A percentile compares a stretch with the other conserved stretches of the same genome.
Conservation (phyloP, 176 grass and related monocot genomes). For the Musa schizocarpa region DNA sequence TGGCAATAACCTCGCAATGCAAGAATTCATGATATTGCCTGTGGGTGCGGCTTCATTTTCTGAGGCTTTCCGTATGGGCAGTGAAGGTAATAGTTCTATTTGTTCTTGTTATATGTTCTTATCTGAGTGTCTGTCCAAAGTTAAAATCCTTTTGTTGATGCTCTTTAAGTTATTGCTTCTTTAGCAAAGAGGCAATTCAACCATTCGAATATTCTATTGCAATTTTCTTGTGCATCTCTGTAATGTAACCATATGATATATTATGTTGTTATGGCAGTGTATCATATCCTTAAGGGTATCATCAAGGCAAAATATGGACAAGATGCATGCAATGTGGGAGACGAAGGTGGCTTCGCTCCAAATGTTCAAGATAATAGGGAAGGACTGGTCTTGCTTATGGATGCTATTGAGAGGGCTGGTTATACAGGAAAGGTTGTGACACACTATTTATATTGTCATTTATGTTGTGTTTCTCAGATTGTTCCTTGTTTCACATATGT, state of each 20-base stretch:
- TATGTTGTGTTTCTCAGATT: not conserved
- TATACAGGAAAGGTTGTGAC: constrained; percentile 76
- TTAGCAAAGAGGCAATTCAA: no score
- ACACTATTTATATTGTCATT: not conserved
- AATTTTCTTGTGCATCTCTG: no score
- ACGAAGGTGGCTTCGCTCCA: constrained; percentile 96
- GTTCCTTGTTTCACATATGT: not conserved
- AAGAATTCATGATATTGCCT: constrained; percentile 97
- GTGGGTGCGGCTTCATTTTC: constrained; percentile 78
- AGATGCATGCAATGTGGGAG: constrained; percentile 98
- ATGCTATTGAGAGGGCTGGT: constrained; percentile 93
- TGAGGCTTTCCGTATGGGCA: constrained; percentile 76
- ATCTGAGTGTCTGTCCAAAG: no score
- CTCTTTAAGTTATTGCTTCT: no score
- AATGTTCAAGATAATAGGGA: constrained; percentile 99
- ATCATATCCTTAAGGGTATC: constrained; percentile 87
- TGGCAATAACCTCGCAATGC: constrained; percentile 95
- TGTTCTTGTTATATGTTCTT: not conserved
- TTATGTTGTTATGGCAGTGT: constrained; percentile 41
- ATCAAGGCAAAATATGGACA: constrained; percentile 98
- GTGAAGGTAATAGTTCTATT: constrained; percentile 56
- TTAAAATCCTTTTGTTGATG: no score
- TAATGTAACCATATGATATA: no score
- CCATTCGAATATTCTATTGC: no score
- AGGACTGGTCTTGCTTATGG: constrained; percentile 92